Evolutionary conservation across 2,329 filamentous ascomycete species (phyloP), one percentile per base, ranked within the genome.

Genomic region (Fusarium sp.): DNA sequence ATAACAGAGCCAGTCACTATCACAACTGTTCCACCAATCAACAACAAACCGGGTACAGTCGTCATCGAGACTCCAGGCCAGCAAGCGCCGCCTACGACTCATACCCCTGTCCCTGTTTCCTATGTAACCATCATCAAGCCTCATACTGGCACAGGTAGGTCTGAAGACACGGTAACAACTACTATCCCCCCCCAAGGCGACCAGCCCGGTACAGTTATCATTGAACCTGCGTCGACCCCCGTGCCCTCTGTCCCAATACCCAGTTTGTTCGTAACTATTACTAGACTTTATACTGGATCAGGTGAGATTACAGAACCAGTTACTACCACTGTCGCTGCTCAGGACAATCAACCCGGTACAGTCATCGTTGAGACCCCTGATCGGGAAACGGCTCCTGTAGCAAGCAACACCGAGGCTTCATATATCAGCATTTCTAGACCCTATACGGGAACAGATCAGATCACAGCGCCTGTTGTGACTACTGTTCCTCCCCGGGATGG

Each of bases 31-130:
- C 44, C 57, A 11, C 65, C 65, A 5, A 21, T 21, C 2, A 32
- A 54, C 11, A 59, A 43, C 6, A 40, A 69, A 15, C 67, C 67
- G 6, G 65, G 65, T 35, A 70, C 67, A 40, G 65, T 70, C 9
- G 56, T 70, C 30, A 56, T 70, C 5, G 67, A 69, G 37, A 69
- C 64, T 9, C 67, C 64, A 19, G 53, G 60, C n/a, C 61, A 52
- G 28, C 46, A 65, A 59, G 38, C 46, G 44, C 64, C 59, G 18
- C 53, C 65, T 10, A 33, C 58, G 21, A 64, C 60, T 5, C 54
- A 64, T n/a, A 50, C 53, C 19, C 50, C 67, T 23, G n/a, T 28
- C n/a, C 43, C 35, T 18, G 35, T 47, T 18, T 60, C 53, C 18
- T 64, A 70, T 42, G 30, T 68, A 50, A 70, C 65, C 6, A 43